Conservation (phyloP, 495 filamentous ascomycete genomes). For the Coniosporium apollinis region DNA sequence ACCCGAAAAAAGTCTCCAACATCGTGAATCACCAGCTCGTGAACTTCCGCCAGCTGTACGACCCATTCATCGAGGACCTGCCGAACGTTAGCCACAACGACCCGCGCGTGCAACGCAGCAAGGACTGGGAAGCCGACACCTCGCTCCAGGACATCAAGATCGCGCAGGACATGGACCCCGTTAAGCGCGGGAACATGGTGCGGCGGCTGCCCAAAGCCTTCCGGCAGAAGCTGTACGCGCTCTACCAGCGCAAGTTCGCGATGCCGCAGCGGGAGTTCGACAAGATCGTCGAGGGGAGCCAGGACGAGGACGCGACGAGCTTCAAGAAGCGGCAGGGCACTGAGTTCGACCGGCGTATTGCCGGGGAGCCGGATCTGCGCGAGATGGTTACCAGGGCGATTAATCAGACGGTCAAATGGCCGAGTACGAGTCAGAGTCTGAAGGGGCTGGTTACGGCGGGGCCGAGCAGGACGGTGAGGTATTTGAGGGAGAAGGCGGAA, state of each 20-base stretch:
- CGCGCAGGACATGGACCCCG: conserved; percentile 77
- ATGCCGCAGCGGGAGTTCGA: conserved; percentile 74
- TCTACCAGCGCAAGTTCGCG: conserved; percentile 75
- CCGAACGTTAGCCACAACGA: conserved; percentile 79
- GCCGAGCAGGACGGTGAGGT: conserved; percentile 46
- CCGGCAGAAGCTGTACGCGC: conserved; percentile 77
- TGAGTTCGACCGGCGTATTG: conserved; percentile 72
- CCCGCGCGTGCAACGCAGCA: conserved; percentile 26
- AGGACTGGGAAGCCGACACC: conserved; percentile 20
- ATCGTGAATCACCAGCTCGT: conserved; percentile 82
- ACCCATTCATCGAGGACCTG: conserved; percentile 70
- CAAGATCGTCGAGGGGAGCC: conserved; percentile 61
- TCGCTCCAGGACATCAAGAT: conserved; percentile 39
- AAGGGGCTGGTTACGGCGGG: conserved; percentile 73
- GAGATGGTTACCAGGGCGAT: conserved; percentile 51
- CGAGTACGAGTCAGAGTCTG: conserved; percentile 64
- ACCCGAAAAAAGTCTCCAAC: conserved; percentile 82
- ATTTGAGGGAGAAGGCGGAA: conserved; percentile 66
- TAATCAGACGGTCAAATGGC: conserved; percentile 77
- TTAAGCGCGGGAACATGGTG: conserved; percentile 88
- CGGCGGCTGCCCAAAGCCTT: conserved; percentile 77
- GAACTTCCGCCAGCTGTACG: conserved; percentile 81
- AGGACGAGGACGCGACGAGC: conserved; percentile 48
- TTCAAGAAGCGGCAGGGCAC: conserved; percentile 63
- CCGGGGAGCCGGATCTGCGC: conserved; percentile 47